Evolutionary conservation across 345 rosid genomes (phyloP).

Genomic region (Pistacia atlantica): DNA sequence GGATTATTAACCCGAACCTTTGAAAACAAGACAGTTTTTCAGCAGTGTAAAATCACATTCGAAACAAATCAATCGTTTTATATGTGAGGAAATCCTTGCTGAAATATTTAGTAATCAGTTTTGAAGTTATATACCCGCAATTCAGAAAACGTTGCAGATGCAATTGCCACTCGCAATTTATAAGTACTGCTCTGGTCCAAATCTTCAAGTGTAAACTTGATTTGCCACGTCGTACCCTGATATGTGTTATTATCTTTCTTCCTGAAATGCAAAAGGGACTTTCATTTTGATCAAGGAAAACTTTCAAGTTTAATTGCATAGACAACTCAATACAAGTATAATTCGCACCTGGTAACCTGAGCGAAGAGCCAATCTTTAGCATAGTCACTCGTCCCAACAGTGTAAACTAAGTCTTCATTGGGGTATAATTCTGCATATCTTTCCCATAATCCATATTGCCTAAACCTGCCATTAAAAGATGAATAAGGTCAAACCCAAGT

Average conservation of each 20-base stretch:
- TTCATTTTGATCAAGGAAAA: not conserved
- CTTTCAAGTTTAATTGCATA: too few species aligned
- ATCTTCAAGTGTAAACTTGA: conserved; percentile 53
- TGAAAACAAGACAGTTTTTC: not conserved
- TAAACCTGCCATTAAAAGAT: conserved; percentile 43
- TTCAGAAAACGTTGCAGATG: conserved; percentile 68
- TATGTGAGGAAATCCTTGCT: not conserved
- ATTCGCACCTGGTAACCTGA: conserved; percentile 62
- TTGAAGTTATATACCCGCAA: conserved; percentile 49
- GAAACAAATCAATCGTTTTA: too few species aligned
- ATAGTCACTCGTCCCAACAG: conserved; percentile 64
- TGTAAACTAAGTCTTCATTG: conserved; percentile 64
- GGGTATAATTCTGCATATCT: conserved; percentile 79
- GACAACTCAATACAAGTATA: too few species aligned
- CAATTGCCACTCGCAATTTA: conserved; percentile 66
- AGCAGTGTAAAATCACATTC: not conserved
- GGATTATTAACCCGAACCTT: conserved; percentile 69
- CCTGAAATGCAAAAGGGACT: conserved; percentile 27
- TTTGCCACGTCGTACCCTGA: conserved; percentile 74
- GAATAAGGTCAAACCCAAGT: not conserved
- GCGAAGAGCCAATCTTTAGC: conserved; percentile 83
- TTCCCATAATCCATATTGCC: conserved; percentile 93
- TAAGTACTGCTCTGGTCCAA: conserved; percentile 42
- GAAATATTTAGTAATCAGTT: not conserved
- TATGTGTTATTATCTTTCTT: conserved; percentile 46